Evolutionary conservation across 768 basidiomycete genomes (phyloP).

Genomic region (Hericium erinaceus): DNA sequence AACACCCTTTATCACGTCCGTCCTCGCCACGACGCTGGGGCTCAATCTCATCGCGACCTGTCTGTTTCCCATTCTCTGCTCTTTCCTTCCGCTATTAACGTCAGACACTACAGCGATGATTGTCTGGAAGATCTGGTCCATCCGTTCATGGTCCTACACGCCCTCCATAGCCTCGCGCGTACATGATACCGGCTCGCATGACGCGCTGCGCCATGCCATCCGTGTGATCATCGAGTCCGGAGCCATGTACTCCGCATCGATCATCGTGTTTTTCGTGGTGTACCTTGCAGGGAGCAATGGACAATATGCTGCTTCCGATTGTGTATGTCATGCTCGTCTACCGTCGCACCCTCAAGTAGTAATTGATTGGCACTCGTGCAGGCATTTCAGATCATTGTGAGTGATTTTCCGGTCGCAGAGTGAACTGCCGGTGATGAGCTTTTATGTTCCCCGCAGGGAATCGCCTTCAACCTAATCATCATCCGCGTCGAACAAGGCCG

Average conservation of each 20-base stretch:
- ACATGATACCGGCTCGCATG: not conserved
- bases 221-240: constrained; percentile 4
- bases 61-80: not conserved
- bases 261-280: no score
- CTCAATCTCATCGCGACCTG: not conserved
- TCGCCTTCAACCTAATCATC: not conserved
- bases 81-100: no score
- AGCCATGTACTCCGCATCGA: no score
- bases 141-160: not conserved
- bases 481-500: not conserved
- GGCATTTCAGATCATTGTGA: no score
- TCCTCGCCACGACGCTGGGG: not conserved
- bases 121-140: not conserved
- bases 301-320: no score
- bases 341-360: no score
- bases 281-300: no score
- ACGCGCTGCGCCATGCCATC: constrained; percentile 12
- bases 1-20: not conserved
- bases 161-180: not conserved
- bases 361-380: no score
- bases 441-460: not conserved
- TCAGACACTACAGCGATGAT: not conserved
- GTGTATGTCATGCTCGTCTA: no score
- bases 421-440: no score
- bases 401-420: no score